phyloP scores from a whole-genome alignment of 1,139 yeast genomes.

The Nakaseomyces nivariensis region DNA sequence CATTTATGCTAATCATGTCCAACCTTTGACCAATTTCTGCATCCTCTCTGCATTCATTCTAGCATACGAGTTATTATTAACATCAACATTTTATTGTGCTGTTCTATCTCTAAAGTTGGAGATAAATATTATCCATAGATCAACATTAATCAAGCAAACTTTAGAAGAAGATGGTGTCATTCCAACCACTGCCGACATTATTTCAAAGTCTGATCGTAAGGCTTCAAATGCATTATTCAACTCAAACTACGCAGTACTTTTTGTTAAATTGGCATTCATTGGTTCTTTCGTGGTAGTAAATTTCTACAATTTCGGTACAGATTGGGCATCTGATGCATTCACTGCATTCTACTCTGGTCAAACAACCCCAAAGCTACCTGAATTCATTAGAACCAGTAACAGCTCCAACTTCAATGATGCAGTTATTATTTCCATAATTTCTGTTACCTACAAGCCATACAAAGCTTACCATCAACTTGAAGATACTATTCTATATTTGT shows the following conservation, averaged over 20 bases:
- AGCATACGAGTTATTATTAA: conserved; percentile 61
- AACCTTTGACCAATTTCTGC: conserved; percentile 79
- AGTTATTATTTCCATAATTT: conserved; percentile 55
- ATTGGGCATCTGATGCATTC: conserved; percentile 54
- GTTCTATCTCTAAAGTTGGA: conserved; percentile 83
- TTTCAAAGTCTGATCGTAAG: conserved; percentile 42
- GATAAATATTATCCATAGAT: conserved; percentile 78
- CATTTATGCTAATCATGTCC: conserved; percentile 58
- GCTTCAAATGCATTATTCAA: conserved; percentile 20
- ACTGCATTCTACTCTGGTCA: conserved; percentile 30
- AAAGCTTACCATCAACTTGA: conserved; percentile 57
- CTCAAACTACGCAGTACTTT: conserved; percentile 39
- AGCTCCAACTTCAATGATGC: conserved; percentile 14
- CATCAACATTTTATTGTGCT: conserved; percentile 78
- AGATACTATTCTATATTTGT: conserved; percentile 44
- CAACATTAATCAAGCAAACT: conserved; percentile 69
- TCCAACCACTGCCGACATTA: conserved; percentile 60
- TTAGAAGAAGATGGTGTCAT: conserved; percentile 92
- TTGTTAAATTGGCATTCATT: conserved; percentile 58
- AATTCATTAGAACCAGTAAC: conserved; percentile 15
- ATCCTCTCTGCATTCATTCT: conserved; percentile 65
- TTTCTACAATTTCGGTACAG: conserved; percentile 59
- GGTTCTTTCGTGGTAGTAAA: conserved; percentile 64
- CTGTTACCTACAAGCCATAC: conserved; percentile 57
- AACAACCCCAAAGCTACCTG: conserved; percentile 16